Evolutionary conservation across 768 basidiomycete species (phyloP), one percentile per base, ranked within the genome.

Genomic region (Pleurotus sapidus): DNA sequence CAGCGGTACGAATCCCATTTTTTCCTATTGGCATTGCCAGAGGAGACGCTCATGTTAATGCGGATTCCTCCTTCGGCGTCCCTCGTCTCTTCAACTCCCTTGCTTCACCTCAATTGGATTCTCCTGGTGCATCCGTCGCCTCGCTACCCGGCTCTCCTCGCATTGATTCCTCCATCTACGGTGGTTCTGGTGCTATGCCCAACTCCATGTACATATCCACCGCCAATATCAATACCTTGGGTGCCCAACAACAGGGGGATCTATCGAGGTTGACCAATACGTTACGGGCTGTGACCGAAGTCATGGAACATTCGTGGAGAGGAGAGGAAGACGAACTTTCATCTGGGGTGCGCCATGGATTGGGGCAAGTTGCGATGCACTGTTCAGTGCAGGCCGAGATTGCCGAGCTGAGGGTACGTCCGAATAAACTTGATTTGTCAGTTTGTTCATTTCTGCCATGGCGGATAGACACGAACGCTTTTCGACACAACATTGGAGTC

Each of bases 211-310:
- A 48, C 66, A 71, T 54, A 66, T 68, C 53, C 70, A 67, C 62
- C 64, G 62, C 59, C 51, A 57, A 54, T 62, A 56, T 54, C 25
- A 56, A 49, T 61, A 64, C 43, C 47, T 61, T 63, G 23, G 68
- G 68, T 62, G 66, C 70, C 39, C 30, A 34, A 34, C 30, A 34
- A 34, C 87, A 93, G 91, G 84, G 91, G 18, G 95, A 96, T 71
- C 70, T 93, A 43, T 80, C 91, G 46, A 83, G 95, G 46, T 68
- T 95, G 61, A 91, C 92, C 7, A 91, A 95, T 64, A 91, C 90
- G 23, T 70, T 95, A 49, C 83, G 86, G 64, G 87, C 86, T 7
- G 80, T 94, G 3, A 81, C 83, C 15, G 91, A 95, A 65, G 85
- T 88, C 14, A 90, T 86, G 58, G 87, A 87, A 58, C 82, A 78